These are phyloP conservation scores for Chlorella ohadii DNA, from an alignment of 139 green algal genomes.

Conservation along the genomic window DNA sequence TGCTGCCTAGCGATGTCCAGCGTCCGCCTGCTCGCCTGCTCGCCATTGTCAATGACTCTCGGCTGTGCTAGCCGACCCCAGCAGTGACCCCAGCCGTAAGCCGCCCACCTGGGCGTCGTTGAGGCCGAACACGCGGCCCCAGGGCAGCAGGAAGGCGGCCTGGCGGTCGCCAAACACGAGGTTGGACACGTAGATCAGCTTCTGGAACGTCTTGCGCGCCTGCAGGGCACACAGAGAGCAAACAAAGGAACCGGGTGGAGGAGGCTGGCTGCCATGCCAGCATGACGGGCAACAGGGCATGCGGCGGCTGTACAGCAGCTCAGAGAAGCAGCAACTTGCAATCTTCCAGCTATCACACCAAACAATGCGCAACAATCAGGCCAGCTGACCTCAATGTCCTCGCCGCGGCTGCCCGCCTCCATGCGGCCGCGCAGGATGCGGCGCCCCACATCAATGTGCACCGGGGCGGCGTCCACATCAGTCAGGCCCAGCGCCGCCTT, in stretches of 20 bases:
- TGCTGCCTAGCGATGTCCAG: no score
- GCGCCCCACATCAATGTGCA: slow-evolving; percentile 93
- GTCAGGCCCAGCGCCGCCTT: slow-evolving; percentile 88
- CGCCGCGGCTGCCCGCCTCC: slow-evolving; percentile 63
- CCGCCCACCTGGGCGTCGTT: slow-evolving; percentile 73
- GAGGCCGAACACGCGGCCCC: slow-evolving; percentile 91
- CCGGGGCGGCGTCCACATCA: slow-evolving; percentile 91
- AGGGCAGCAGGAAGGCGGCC: slow-evolving; percentile 93
- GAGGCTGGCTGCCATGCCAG: no score
- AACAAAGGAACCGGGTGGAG: no score
- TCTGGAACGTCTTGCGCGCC: slow-evolving; percentile 86
- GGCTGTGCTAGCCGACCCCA: no score
- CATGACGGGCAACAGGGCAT: no score
- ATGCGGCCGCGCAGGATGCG: slow-evolving; percentile 78
- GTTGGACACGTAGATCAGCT: slow-evolving; percentile 95
- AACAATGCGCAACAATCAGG: neutral
- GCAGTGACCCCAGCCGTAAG: no score
- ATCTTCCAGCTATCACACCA: no score
- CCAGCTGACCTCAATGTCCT: slow-evolving; percentile 66
- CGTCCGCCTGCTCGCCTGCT: no score
- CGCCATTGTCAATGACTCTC: no score
- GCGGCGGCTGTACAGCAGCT: no score
- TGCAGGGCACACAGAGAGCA: neutral
- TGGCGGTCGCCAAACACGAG: slow-evolving; percentile 88
- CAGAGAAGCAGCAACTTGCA: no score